Conservation (phyloP, 495 filamentous ascomycete species). For the Neurospora cerealis region DNA sequence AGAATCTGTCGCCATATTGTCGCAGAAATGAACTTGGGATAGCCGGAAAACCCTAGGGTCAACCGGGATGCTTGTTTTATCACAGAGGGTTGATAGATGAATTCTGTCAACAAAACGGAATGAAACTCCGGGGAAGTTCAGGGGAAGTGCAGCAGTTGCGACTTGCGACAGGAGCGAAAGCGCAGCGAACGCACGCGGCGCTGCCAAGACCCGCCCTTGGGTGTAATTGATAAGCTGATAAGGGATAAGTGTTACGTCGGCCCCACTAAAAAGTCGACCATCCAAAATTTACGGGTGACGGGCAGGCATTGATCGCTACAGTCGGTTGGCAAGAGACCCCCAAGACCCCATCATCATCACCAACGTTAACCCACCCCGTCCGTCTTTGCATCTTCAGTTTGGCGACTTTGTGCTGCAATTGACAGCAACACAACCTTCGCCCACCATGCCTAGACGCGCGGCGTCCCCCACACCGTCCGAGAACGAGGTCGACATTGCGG, state of each 20-base stretch:
- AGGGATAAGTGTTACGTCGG: conserved; percentile 11
- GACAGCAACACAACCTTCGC: not conserved
- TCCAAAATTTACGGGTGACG: not conserved
- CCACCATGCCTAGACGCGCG: conserved; percentile 37
- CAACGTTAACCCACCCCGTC: not conserved
- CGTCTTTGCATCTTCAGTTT: not conserved
- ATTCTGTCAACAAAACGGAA: not conserved
- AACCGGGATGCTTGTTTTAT: not conserved
- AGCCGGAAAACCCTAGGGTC: not conserved
- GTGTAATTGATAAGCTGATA: conserved; percentile 4
- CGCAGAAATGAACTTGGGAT: not conserved
- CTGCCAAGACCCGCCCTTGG: not conserved
- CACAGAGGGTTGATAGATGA: not conserved
- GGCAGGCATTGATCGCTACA: not conserved
- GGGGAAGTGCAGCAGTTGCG: not conserved
- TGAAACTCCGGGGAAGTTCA: not conserved
- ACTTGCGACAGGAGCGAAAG: not conserved
- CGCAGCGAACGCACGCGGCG: not conserved
- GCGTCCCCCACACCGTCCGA: conserved; percentile 80
- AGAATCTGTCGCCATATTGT: conserved; percentile 7
- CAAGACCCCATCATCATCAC: not conserved
- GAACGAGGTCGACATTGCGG: conserved; percentile 83
- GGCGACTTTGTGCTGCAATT: not conserved
- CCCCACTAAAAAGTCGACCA: conserved; percentile 16
- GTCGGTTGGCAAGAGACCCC: not conserved